Evolutionary conservation across 371 early-diverging fungal species (phyloP), one percentile per base, ranked within the genome.

Genomic region (Mucor piriformis): DNA sequence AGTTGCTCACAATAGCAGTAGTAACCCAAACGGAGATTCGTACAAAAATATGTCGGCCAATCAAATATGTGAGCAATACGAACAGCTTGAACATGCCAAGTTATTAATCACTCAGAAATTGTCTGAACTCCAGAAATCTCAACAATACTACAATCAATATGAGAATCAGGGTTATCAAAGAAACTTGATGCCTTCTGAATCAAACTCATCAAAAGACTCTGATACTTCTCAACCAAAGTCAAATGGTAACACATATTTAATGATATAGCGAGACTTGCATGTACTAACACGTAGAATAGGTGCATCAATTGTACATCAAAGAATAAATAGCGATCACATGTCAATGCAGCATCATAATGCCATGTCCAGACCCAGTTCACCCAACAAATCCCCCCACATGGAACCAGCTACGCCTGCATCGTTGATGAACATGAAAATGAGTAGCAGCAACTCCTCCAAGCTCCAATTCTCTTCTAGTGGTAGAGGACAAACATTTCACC

Each of bases 391-490:
- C 1, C 50, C 62, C 44, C 49, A 47, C 4, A 38, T 84, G 42
- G 83, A 79, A 29, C 88, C 86, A 23, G 84, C 82, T 6, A 90
- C 87, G 0, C 87, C 87, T 13, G 79, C 83, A 0, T 85, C 85
- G 10, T 57, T 88, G 33, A 87, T 87, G 87, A 79, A 82, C 29
- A 64, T 69, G 55, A 77, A 69, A 20, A 63, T 63, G 16, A 54
- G 21, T 1, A 57, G 13, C 24, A 13, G 24, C 6, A 23, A 35
- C 1, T 32, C 53, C 5, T 59, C 59, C 6, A 59, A 59, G 13
- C 37, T 59, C 7, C 59, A 51, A 13, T 59, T 59, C 18, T 59
- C 59, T 42, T 50, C 58, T 15, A 54, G 63, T 34, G 37, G 33
- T 20, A 49, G 44, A 57, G 53, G 47, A 6, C 46, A 34, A 35